phyloP scores from a whole-genome alignment of 139 green algal genomes.

The Microglena sp. region DNA sequence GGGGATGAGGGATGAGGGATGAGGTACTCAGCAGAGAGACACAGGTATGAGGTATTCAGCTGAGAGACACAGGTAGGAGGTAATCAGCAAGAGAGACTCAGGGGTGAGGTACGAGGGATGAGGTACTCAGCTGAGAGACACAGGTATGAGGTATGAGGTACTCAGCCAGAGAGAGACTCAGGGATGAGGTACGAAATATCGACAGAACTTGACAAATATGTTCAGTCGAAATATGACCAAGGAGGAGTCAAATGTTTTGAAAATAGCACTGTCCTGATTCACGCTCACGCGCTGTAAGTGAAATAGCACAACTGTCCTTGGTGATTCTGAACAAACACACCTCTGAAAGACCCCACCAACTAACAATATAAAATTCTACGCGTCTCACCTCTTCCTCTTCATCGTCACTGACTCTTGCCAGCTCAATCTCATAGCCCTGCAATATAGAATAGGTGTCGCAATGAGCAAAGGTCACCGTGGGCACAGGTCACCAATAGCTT shows the following conservation, averaged over 20 bases:
- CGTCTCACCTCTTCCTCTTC: slow-evolving; percentile 31
- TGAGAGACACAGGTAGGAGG: not conserved
- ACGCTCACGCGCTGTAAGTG: not conserved
- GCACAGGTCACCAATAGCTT: no score
- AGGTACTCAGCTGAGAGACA: not conserved
- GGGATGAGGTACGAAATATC: not conserved
- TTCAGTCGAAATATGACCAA: not conserved
- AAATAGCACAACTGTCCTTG: not conserved
- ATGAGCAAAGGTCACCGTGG: no score
- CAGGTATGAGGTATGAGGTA: not conserved
- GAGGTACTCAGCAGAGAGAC: not conserved
- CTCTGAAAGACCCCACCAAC: not conserved
- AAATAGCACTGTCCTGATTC: not conserved
- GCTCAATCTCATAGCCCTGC: slow-evolving; percentile 71
- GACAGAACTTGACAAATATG: not conserved
- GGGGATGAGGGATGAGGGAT: not conserved
- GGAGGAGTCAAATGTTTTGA: not conserved
- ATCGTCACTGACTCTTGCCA: slow-evolving; percentile 37
- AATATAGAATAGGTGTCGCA: not conserved
- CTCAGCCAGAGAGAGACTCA: not conserved
- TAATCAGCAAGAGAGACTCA: not conserved
- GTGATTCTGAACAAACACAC: not conserved
- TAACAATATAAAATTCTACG: not conserved
- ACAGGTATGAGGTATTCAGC: not conserved
- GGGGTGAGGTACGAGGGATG: not conserved